Base-by-base conservation (phyloP, 768 basidiomycete species). In the Sistotremastrum suecicum region DNA sequence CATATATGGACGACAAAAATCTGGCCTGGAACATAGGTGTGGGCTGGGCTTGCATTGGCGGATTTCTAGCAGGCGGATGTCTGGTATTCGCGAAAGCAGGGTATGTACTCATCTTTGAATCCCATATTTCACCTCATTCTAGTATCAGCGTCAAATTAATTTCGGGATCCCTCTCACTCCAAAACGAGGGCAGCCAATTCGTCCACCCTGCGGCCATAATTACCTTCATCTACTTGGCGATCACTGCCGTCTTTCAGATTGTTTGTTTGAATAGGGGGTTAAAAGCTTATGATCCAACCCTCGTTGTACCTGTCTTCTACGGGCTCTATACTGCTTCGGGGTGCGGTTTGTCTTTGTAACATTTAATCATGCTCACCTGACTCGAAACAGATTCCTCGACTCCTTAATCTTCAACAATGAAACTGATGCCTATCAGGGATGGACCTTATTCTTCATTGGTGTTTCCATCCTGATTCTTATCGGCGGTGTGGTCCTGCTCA, bases 271-370 rank as follows among this genome's bases (percentile, higher is more conserved):
- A 97, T 57, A 79, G 83, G 37, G 91, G 84, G 5, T 68, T 94
- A n/a, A 78, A 78, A 56, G 80, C 86, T 6, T 92, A 92, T 53
- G 91, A 90, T 56, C 87, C 84, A 11, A 88, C 86, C 0, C 63
- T 95, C 1, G 89, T 95, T 11, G 91, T 95, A 0, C 92, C 94
- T 0, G 81, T 92, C 9, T 95, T 97, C 59, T 97, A 94, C 58
- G 89, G 89, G 7, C 79, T 90, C 7, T 92, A 91, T 57, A 91
- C 88, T 0, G 83, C 83, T 2, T 71, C 75, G 28, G 86, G 87
- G 76, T 85, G 58, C 39, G 72, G 63, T 3, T 9, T 39, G 12
- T 45, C 42, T 10, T n/a, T 42, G 8, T 8, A 30, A 31, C 37
- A 33, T 36, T 6, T 31, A 34, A 30, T 30, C 3, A 12, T 39